Evolutionary conservation across 129 eudicot species (phyloP), one percentile per base, ranked within the genome.

Genomic region (Silybum marianum): DNA sequence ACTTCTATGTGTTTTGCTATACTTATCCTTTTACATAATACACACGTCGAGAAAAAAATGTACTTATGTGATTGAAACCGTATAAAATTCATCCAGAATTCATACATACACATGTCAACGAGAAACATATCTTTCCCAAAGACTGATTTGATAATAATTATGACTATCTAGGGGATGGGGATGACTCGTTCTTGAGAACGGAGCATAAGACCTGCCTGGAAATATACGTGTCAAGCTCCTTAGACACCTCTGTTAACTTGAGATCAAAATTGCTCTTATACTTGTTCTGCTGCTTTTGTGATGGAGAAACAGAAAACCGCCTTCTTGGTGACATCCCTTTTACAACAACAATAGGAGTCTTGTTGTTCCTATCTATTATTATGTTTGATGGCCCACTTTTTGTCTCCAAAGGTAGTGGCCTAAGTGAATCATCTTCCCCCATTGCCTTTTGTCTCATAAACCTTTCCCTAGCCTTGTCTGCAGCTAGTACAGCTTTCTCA

Each of bases 131-230:
- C 80, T 76, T 85, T 88, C 97, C 90, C 97, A 90, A 74, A 88
- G 92, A 73, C 86, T 84, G 91, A 92, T 92, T 85, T 71, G 69
- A 71, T 58, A 65, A 65, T 7, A 82, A 82, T 14, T 21, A 38
- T 16, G 12, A 5, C 83, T 88, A 93, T 90, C 92, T 86, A 21
- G 97, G 89, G 62, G 97, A 85, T 22, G 81, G 9, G 54, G 54
- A 44, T 44, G 87, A 80, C 80, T 88, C 93, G 46, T 85, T 88
- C 78, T 86, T 92, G 18, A 92, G 62, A 81, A 90, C 93, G 12
- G 97, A 89, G 81, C 94, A 86, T 81, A 95, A 38, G 10, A 90
- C 97, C 84, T 95, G 99, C 80, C 91, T 95, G 1, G 97, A 95
- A 9, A 95, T 90, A 69, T 92, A 90, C 7, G 91, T 88, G 81